A percentile compares a stretch with the other conserved stretches of the same genome.
Conservation (phyloP, 2,329 filamentous ascomycete genomes). For the Stachybotrys elegans region DNA sequence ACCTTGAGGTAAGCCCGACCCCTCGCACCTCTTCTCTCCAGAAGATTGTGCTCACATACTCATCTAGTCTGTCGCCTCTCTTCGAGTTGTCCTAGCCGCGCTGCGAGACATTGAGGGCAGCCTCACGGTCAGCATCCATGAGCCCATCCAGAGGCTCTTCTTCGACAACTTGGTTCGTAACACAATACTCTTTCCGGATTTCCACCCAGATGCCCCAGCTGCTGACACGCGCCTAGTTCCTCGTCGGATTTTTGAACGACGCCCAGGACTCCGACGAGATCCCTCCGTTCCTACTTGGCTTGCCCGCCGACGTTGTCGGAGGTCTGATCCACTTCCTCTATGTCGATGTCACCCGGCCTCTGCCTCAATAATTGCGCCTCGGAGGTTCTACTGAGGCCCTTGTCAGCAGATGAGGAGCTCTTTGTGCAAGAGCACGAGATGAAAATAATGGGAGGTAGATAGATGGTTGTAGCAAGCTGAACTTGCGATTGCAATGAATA, state of each 20-base stretch:
- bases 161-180: constrained; percentile 3
- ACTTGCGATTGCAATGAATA: too few relatives aligned
- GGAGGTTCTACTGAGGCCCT: too few relatives aligned
- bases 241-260: constrained; percentile 4
- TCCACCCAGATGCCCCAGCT: too few relatives aligned
- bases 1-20: neutral
- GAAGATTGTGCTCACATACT: constrained; percentile 6
- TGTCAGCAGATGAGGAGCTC: too few relatives aligned
- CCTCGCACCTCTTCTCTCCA: constrained; percentile 3
- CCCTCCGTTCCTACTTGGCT: neutral
- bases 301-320: constrained; percentile 3
- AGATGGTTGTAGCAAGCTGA: too few relatives aligned
- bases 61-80: neutral
- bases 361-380: too few relatives aligned
- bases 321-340: constrained; percentile 1
- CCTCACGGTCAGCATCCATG: too few relatives aligned
- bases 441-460: too few relatives aligned
- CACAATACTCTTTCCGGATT: neutral
- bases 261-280: neutral
- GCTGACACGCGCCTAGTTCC: too few relatives aligned
- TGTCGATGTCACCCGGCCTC: constrained; percentile 4
- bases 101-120: neutral
- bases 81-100: neutral
- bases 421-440: too few relatives aligned
- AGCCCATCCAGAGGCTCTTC: constrained; percentile 1